A percentile compares a stretch with the other conserved stretches of the same genome.
Conservation (phyloP, 2,329 filamentous ascomycete species). For the Aspergillus sp. region DNA sequence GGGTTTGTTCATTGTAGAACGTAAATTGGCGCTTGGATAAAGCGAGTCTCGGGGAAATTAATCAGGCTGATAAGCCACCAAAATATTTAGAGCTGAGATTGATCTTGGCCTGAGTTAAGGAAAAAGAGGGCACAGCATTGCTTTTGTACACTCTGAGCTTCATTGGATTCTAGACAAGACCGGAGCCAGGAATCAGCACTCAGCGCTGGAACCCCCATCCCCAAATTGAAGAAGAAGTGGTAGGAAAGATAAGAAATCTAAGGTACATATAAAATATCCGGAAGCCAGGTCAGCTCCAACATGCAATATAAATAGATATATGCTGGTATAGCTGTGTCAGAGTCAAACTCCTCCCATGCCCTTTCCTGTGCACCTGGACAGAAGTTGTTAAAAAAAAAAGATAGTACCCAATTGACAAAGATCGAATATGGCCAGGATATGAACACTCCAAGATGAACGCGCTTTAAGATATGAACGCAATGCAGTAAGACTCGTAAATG, state of each 20-base stretch:
- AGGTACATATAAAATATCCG: slow-evolving; percentile 15
- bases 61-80: too few relatives aligned
- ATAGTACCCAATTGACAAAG: slow-evolving; percentile 10
- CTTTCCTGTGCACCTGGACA: slow-evolving; percentile 20
- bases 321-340: slow-evolving; percentile 22
- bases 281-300: slow-evolving; percentile 12
- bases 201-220: not conserved
- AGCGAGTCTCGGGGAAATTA: too few relatives aligned
- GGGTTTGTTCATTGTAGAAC: too few relatives aligned
- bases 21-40: too few relatives aligned
- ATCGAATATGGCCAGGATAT: slow-evolving; percentile 10
- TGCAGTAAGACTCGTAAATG: slow-evolving; percentile 12
- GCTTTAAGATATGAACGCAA: slow-evolving; percentile 16
- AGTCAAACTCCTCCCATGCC: slow-evolving; percentile 24
- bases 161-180: slow-evolving; percentile 1
- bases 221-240: not conserved
- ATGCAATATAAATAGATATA: slow-evolving; percentile 19
- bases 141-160: not conserved
- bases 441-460: slow-evolving; percentile 6
- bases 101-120: not conserved
- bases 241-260: slow-evolving; percentile 14
- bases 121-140: not conserved
- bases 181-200: not conserved
- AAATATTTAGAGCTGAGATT: too few relatives aligned
- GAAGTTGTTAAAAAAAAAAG: slow-evolving; percentile 10